phyloP scores from a whole-genome alignment of 805 yeast species.

The Torulaspora maleeae region DNA sequence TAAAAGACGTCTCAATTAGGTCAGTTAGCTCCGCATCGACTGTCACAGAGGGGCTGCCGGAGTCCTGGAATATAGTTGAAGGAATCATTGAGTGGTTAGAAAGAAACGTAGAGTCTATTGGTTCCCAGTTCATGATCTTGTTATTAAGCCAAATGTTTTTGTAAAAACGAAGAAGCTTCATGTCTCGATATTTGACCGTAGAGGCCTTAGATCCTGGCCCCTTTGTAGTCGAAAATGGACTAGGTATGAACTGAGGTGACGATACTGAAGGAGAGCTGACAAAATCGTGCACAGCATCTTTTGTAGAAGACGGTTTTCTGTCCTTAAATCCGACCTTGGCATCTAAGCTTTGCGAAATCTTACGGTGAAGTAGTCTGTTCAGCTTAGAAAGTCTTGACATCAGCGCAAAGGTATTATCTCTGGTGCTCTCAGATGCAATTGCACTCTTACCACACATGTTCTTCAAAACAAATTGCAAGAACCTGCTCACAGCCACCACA shows the following conservation, averaged over 20 bases:
- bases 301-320: conserved; percentile 8
- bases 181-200: conserved; percentile 24
- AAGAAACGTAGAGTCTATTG: conserved; percentile 31
- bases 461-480: conserved; percentile 21
- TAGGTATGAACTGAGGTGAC: conserved; percentile 31
- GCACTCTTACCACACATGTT: conserved; percentile 12
- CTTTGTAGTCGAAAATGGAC: conserved; percentile 25
- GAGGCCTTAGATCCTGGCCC: conserved; percentile 10
- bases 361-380: conserved; percentile 27
- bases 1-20: conserved; percentile 38
- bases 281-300: conserved; percentile 16
- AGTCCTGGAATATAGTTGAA: conserved; percentile 32
- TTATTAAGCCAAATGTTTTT: conserved; percentile 40
- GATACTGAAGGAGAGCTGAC: conserved; percentile 28
- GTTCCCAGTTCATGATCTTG: conserved; percentile 36
- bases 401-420: conserved; percentile 17
- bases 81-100: conserved; percentile 32
- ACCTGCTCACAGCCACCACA: conserved; percentile 27
- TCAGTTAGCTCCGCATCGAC: conserved; percentile 26
- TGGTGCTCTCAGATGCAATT: conserved; percentile 14
- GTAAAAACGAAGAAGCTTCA: conserved; percentile 32
- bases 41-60: conserved; percentile 21
- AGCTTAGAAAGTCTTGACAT: conserved; percentile 21
- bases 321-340: conserved; percentile 21
- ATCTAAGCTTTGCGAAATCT: conserved; percentile 22